Percentiles rank a stretch among this genome's conserved stretches.
Conservation (phyloP, 345 rosid genomes). For the Brassica juncea region DNA sequence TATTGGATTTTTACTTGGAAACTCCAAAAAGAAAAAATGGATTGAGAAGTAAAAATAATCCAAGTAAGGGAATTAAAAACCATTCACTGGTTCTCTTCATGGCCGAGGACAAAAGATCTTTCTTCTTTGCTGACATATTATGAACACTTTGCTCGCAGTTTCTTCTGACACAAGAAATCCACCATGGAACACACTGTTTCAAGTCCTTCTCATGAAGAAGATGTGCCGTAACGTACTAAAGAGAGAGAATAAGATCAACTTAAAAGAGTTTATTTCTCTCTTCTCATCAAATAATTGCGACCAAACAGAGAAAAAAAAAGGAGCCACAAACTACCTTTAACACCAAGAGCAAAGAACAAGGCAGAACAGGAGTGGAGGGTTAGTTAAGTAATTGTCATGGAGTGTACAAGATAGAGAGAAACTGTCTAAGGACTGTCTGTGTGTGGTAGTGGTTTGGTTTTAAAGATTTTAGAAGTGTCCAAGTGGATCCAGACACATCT, state of each 20-base stretch:
- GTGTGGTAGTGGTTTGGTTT: constrained; percentile 37
- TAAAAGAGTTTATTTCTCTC: constrained; percentile 30
- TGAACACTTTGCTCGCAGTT: constrained; percentile 37
- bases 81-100: constrained; percentile 97
- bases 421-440: constrained; percentile 12
- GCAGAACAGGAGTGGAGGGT: constrained; percentile 22
- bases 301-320: constrained; percentile 19
- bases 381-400: constrained; percentile 4
- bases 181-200: constrained; percentile 49
- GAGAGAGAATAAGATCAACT: constrained; percentile 29
- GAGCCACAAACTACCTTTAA: constrained; percentile 29
- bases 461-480: constrained; percentile 20
- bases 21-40: neutral
- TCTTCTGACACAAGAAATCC: constrained; percentile 48
- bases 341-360: constrained; percentile 7
- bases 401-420: constrained; percentile 33
- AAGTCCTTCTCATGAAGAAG: constrained; percentile 43
- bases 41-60: neutral
- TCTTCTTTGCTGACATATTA: constrained; percentile 64
- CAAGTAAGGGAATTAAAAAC: constrained; percentile 37
- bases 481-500: constrained; percentile 32
- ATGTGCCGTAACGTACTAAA: constrained; percentile 17
- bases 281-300: constrained; percentile 19
- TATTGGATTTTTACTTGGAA: neutral
- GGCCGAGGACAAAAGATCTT: constrained; percentile 78